These are phyloP conservation scores for Candida sanyiensis DNA, from an alignment of 805 yeast genomes.

Conservation along the genomic window DNA sequence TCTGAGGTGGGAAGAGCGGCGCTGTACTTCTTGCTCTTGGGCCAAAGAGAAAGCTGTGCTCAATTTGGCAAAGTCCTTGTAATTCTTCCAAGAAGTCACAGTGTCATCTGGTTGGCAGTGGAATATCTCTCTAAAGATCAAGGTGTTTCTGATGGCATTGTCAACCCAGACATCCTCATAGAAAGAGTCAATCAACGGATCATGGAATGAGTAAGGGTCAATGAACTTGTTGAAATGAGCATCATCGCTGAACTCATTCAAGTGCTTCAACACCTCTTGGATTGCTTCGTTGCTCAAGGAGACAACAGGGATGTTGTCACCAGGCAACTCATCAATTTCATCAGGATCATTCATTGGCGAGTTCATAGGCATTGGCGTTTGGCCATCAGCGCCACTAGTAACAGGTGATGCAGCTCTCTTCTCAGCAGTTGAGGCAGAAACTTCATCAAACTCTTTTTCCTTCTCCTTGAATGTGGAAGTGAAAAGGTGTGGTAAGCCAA, in stretches of 20 bases:
- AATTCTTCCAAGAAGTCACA: conserved; percentile 87
- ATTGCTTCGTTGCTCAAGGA: conserved; percentile 40
- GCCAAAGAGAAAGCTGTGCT: conserved; percentile 46
- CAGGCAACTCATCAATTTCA: conserved; percentile 22
- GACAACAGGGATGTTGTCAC: conserved; percentile 34
- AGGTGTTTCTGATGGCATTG: conserved; percentile 78
- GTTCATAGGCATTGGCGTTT: too few relatives aligned
- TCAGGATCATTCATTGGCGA: neutral
- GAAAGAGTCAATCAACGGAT: conserved; percentile 78
- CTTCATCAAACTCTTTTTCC: conserved; percentile 4
- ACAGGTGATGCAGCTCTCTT: neutral
- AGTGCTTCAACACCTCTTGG: conserved; percentile 32
- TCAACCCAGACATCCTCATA: conserved; percentile 83
- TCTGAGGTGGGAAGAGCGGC: conserved; percentile 8
- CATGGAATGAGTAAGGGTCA: conserved; percentile 86
- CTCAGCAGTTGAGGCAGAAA: neutral
- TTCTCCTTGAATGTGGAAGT: conserved; percentile 6
- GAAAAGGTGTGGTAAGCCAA: conserved; percentile 13
- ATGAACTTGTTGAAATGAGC: conserved; percentile 40
- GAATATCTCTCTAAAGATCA: conserved; percentile 76
- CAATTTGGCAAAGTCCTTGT: conserved; percentile 61
- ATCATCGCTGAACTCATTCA: conserved; percentile 32
- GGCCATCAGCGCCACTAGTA: neutral
- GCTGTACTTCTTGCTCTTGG: conserved; percentile 26
- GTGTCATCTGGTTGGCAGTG: conserved; percentile 93